Base-by-base conservation (phyloP, 768 basidiomycete species). In the Suillus alpinus region DNA sequence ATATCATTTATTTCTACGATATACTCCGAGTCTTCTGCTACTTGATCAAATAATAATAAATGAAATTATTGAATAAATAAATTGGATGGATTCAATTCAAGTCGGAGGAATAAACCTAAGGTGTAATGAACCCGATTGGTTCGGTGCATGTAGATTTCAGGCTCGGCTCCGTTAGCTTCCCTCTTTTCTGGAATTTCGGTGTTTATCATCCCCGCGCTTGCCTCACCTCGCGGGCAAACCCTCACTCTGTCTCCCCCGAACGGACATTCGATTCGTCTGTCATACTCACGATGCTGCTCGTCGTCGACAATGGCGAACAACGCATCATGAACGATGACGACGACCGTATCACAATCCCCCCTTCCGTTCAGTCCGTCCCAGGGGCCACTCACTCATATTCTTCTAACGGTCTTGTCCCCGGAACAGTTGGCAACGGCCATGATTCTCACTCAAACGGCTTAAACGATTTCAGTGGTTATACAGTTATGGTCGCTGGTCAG, bases 401-500 rank as follows among this genome's bases (percentile, higher is more conserved):
- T 66, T 71, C 59, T 50, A 70, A 70, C 62, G 64, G 65, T 63
- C 65, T 73, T 61, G 68, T 55, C 62, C 57, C 64, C 71, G 73
- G 73, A 69, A 62, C 69, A 58, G 56, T 62, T 40, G 59, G 57
- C 72, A 69, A 62, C 69, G 52, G 62, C 66, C 61, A 67, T 67
- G 69, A 67, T 68, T 58, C 63, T 65, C 63, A 62, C 60, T 59
- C 60, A 44, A 59, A 53, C 46, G 57, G 55, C 67, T 62, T 58
- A 69, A 63, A 62, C 46, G 36, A 55, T 60, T 64, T 68, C 70
- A 71, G 67, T 68, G 77, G 77, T 40, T 83, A 83, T 78, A 87
- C 87, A 67, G 78, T 93, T 74, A 88, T 93, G 78, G 90, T 91
- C 69, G 91, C 91, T 60, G 91, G 91, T 56, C 86, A 84, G 71